Evolutionary conservation across 2,329 filamentous ascomycete species (phyloP).

Genomic region (Fusarium gaditjirri): DNA sequence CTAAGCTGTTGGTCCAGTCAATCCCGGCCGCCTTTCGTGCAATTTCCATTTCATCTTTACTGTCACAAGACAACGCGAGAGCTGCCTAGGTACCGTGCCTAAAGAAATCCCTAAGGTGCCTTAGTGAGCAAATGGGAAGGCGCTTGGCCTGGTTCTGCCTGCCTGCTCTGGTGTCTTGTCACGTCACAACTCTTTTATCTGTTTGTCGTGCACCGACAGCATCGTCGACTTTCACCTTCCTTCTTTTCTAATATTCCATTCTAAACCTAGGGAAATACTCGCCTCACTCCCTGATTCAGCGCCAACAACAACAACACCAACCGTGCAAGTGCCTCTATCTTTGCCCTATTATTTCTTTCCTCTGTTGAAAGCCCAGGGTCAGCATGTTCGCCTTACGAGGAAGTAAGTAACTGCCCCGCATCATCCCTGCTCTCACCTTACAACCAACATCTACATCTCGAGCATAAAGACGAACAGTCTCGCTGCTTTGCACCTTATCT

Average conservation of each 20-base stretch:
- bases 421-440: slow-evolving; percentile 27
- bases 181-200: slow-evolving; percentile 30
- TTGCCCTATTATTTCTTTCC: not conserved
- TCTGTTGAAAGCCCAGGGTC: slow-evolving; percentile 25
- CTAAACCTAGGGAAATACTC: slow-evolving; percentile 1
- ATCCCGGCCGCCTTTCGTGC: not conserved
- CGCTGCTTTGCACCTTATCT: slow-evolving; percentile 6
- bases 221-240: slow-evolving; percentile 24
- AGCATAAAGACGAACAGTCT: slow-evolving; percentile 10
- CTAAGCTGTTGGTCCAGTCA: slow-evolving; percentile 12
- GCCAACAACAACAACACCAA: not conserved
- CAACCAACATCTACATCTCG: slow-evolving; percentile 22
- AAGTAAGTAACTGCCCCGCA: slow-evolving; percentile 47
- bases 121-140: slow-evolving; percentile 10
- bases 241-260: slow-evolving; percentile 5
- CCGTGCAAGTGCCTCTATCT: not conserved
- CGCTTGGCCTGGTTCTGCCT: slow-evolving; percentile 22
- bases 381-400: slow-evolving; percentile 54
- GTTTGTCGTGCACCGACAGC: slow-evolving; percentile 27
- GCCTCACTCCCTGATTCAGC: slow-evolving; percentile 11
- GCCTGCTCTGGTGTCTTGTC: slow-evolving; percentile 32
- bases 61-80: slow-evolving; percentile 11
- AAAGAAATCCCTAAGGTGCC: not conserved
- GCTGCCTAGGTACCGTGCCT: not conserved
- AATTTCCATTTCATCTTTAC: not conserved